phyloP scores from a whole-genome alignment of 2,329 filamentous ascomycete genomes.

The Botrytis elliptica region DNA sequence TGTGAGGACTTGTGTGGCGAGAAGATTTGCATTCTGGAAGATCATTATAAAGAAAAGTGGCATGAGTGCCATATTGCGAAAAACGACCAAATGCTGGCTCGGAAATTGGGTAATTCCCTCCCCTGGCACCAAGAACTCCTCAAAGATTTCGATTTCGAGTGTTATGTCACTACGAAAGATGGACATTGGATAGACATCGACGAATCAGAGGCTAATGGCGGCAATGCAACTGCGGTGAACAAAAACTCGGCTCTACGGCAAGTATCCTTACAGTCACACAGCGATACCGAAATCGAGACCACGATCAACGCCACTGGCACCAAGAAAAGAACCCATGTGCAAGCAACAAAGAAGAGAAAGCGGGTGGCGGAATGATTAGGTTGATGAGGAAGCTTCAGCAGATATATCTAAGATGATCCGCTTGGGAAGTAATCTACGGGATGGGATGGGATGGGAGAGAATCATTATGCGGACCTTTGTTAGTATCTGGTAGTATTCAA shows the following conservation, averaged over 20 bases:
- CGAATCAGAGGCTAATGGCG: fast-evolving
- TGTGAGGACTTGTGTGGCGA: not conserved
- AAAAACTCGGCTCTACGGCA: not conserved
- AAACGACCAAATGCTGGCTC: not conserved
- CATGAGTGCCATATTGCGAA: fast-evolving
- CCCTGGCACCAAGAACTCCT: not conserved
- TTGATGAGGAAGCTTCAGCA: not conserved
- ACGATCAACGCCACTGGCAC: fast-evolving
- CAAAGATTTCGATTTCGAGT: not conserved
- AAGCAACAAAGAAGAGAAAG: not conserved
- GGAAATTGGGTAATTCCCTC: fast-evolving
- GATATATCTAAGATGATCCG: not conserved
- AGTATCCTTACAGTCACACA: not conserved
- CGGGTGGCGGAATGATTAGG: not conserved
- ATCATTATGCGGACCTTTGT: not conserved
- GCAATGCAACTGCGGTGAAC: not conserved
- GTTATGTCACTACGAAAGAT: not conserved
- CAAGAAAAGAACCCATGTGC: not conserved
- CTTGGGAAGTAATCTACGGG: not conserved
- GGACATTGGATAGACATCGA: not conserved
- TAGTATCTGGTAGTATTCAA: not conserved
- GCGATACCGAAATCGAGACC: not conserved
- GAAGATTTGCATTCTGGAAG: not conserved
- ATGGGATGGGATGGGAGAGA: not conserved
- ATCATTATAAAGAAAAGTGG: not conserved